These are phyloP conservation scores for Pichia eremophila DNA, from an alignment of 805 yeast species.

Conservation along the genomic window DNA sequence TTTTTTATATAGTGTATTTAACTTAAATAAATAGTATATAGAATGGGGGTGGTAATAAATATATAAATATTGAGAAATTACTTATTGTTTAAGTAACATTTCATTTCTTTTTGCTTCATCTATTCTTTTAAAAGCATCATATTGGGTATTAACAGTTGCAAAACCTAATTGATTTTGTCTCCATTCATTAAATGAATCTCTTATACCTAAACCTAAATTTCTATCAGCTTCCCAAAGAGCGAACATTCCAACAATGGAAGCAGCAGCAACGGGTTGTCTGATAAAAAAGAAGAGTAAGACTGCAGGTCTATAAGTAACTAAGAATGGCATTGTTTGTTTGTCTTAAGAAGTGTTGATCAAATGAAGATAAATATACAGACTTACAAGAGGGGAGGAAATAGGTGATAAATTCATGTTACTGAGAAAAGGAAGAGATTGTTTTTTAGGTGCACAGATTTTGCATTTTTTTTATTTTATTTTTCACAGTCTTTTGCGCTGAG, in stretches of 20 bases:
- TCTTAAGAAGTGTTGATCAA: too few species aligned
- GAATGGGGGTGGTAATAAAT: too few species aligned
- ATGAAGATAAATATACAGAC: too few species aligned
- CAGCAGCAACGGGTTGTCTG: conserved; percentile 31
- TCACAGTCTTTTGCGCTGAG: too few species aligned
- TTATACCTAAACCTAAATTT: conserved; percentile 24
- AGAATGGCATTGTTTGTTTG: conserved; percentile 13
- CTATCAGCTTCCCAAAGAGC: conserved; percentile 30
- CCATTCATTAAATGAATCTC: conserved; percentile 19
- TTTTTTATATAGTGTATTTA: too few species aligned
- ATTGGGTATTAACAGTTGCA: conserved; percentile 24
- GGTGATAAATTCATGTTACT: too few species aligned
- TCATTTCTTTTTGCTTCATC: conserved; percentile 23
- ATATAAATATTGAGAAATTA: too few species aligned
- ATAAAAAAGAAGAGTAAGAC: conserved; percentile 27
- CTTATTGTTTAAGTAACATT: background rate
- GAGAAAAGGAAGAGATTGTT: too few species aligned
- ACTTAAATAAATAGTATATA: too few species aligned
- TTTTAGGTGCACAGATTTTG: too few species aligned
- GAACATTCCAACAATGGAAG: conserved; percentile 23
- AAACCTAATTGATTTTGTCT: conserved; percentile 25
- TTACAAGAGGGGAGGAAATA: too few species aligned
- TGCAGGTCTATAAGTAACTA: conserved; percentile 29
- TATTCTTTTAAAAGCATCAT: conserved; percentile 24
- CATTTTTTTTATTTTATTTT: too few species aligned